These are phyloP conservation scores for Phytophthora litchii DNA, from an alignment of 352 stramenopile species.

Conservation along the genomic window DNA sequence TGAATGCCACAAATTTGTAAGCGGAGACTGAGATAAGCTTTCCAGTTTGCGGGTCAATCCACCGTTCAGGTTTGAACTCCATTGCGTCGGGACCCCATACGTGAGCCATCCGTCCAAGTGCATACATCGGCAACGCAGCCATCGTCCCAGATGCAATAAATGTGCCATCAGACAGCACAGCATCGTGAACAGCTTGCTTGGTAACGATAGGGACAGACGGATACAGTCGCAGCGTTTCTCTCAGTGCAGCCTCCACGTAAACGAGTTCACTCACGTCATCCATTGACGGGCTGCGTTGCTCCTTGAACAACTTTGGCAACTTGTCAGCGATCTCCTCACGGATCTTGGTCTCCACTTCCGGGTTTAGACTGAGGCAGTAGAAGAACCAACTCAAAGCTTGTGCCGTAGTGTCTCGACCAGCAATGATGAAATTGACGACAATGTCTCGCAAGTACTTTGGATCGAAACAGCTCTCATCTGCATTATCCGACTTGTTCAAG, in stretches of 20 bases:
- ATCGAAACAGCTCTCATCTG: constrained; percentile 33
- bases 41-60: constrained; percentile 48
- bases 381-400: constrained; percentile 82
- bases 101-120: constrained; percentile 53
- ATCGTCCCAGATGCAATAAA: constrained; percentile 42
- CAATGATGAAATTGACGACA: constrained; percentile 84
- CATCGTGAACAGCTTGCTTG: constrained; percentile 29
- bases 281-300: constrained; percentile 36
- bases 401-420: constrained; percentile 76
- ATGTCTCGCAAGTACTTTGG: constrained; percentile 69
- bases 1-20: constrained; percentile 78
- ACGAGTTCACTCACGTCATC: constrained; percentile 48
- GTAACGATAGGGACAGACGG: constrained; percentile 59
- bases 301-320: constrained; percentile 26
- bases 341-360: constrained; percentile 51
- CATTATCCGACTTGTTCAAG: constrained; percentile 15
- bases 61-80: constrained; percentile 72
- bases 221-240: constrained; percentile 72
- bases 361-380: constrained; percentile 58
- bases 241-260: constrained; percentile 56
- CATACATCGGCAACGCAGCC: constrained; percentile 55
- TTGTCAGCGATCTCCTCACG: constrained; percentile 45
- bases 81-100: constrained; percentile 67
- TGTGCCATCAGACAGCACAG: constrained; percentile 59
- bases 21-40: constrained; percentile 44